Conservation (phyloP, 352 stramenopile species). For the Halophytophthora polymorphica region DNA sequence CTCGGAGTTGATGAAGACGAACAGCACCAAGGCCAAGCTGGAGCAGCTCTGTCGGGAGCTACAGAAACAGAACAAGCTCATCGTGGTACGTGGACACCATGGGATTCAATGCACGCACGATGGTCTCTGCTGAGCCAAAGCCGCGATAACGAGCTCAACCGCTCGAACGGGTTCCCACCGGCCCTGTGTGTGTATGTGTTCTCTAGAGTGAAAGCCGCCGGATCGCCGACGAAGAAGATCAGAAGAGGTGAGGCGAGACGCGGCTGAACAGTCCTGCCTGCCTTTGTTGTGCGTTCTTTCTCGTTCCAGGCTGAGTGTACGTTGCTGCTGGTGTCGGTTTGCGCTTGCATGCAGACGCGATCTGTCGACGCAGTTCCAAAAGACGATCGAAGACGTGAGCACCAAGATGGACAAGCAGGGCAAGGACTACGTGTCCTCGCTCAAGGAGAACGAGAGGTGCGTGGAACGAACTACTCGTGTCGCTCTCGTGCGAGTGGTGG, state of each 20-base stretch:
- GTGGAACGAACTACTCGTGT: conserved; percentile 2
- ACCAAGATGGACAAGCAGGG: conserved; percentile 87
- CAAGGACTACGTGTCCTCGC: conserved; percentile 77
- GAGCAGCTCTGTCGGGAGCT: conserved; percentile 83
- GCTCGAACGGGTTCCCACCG: background rate
- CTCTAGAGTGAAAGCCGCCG: conserved; percentile 65
- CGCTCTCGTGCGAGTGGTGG: background rate
- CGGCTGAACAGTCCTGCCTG: no score
- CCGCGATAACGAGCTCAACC: no score
- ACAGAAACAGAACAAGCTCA: conserved; percentile 88
- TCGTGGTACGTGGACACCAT: conserved; percentile 38
- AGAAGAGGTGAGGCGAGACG: conserved; percentile 76
- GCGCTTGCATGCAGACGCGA: conserved; percentile 36
- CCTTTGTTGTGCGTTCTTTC: background rate
- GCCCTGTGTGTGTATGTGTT: background rate
- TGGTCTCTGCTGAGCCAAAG: no score
- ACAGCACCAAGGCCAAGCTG: conserved; percentile 65
- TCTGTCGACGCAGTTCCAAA: conserved; percentile 78
- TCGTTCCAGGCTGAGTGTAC: conserved; percentile 3
- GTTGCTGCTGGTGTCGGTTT: background rate
- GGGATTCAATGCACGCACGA: no score
- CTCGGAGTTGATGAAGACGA: conserved; percentile 63
- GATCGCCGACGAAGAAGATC: conserved; percentile 82
- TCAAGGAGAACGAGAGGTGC: conserved; percentile 85
- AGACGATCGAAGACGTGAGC: conserved; percentile 86